Base-by-base conservation (phyloP, 495 filamentous ascomycete species). In the Halenospora varia region DNA sequence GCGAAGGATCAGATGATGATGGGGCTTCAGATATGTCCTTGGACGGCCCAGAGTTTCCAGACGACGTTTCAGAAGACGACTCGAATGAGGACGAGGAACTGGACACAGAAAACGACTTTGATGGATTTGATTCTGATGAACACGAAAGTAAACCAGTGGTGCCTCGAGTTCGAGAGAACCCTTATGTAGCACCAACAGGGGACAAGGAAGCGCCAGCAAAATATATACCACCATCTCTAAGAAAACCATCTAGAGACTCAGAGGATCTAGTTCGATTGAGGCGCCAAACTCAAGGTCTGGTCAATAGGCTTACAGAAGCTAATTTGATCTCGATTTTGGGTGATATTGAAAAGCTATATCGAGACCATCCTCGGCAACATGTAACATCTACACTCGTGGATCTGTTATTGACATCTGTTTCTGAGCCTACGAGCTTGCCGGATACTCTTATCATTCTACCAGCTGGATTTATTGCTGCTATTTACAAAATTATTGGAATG, bases 231-330 rank as follows among this genome's bases (percentile, higher is more conserved):
- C 94, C 93, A 10, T 94, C 90, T 10, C 73, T 94, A 25, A 84
- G 93, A 25, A 83, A 81, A 53, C 71, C 76, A 24, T 73, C 79
- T 10, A 83, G 82, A 1, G 85, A 88, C 49, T 75, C 78, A 1
- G 90, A 96, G 66, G 75, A 81, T 26, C 77, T 89, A 8, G 76
- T 78, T 4, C 84, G 87, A 19, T 71, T 98, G 42, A 83, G 82
- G 49, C 82, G 91, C 50, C 88, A 93, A 66, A 80, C 87, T 15
- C 90, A 96, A 61, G 94, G 94, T 68, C 77, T 94, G 10, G 77
- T 97, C 58, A 98, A 98, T 74, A 87, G 92, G 65, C 73, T 98
- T 42, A 96, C 95, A 0, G 92, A 97, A 67, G 84, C 90, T 2
- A 97, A 90, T 63, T 68, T 97, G 59, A 68, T 94, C 4, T 82